Evolutionary conservation across 805 yeast genomes (phyloP).

Genomic region (Wickerhamiella dianesei): DNA sequence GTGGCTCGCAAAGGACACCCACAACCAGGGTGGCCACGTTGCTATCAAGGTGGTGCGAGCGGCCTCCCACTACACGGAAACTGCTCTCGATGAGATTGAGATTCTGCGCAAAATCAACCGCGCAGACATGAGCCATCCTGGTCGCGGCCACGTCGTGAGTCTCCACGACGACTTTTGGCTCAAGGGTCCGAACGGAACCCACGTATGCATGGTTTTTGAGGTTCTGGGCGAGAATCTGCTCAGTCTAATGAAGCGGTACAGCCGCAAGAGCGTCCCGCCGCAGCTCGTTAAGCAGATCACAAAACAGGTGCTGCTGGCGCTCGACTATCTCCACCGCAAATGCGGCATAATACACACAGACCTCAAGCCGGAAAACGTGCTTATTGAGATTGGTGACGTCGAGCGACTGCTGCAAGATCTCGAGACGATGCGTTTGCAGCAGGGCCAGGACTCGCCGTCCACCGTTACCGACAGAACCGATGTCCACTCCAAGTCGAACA

Average conservation of each 20-base stretch:
- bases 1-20: conserved; percentile 67
- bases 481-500: too few species aligned
- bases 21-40: conserved; percentile 52
- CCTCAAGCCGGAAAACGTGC: conserved; percentile 59
- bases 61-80: conserved; percentile 80
- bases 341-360: conserved; percentile 69
- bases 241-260: conserved; percentile 65
- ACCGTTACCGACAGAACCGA: too few species aligned
- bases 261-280: conserved; percentile 67
- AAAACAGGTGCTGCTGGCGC: conserved; percentile 57
- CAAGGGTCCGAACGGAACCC: conserved; percentile 81
- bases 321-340: conserved; percentile 57
- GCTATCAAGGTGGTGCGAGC: conserved; percentile 91
- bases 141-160: conserved; percentile 68
- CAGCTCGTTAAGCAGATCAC: conserved; percentile 69
- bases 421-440: conserved; percentile 29
- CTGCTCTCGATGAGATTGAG: conserved; percentile 88
- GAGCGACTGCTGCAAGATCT: conserved; percentile 64
- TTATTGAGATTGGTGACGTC: conserved; percentile 72
- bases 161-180: conserved; percentile 76
- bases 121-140: conserved; percentile 57
- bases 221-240: conserved; percentile 88
- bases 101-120: conserved; percentile 49
- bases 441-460: too few species aligned
- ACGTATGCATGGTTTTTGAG: conserved; percentile 94